Base-by-base conservation (phyloP, 495 filamentous ascomycete genomes). In the Penicillium nucicola region DNA sequence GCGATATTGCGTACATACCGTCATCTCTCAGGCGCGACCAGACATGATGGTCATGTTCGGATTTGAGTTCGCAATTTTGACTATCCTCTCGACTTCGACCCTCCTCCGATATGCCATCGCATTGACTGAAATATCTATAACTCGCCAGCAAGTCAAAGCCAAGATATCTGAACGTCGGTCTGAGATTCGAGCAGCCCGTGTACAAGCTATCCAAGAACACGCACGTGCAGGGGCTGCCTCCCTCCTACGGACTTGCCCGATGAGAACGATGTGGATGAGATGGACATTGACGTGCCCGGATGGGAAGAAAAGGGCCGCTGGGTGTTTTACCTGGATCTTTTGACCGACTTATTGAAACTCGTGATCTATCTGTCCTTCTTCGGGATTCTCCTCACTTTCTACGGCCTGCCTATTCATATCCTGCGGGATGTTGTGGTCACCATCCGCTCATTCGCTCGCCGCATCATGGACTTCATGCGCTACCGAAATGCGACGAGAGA, bases 31-130 rank as follows among this genome's bases (percentile, higher is more conserved):
- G 52, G 88, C 93, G 0, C 83, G 88, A 15, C 91, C 93, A 0
- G 91, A 93, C 45, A 97, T 98, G 89, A 98, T 98, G 95, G 89
- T 98, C 48, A 97, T 97, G 91, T 98, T 98, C 62, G 84, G 91
- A 14, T 97, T 98, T 58, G 93, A 98, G 66, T 98, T 97, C 58
- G 90, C 91, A 11, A 82, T 98, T 50, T 69, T 97, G 50, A 75
- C 83, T 4, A 84, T 95, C 10, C 82, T 84, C 23, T 95, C 95
- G 1, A 71, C 83, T 17, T 92, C 92, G 20, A 96, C 90, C 7
- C 71, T 80, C 14, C 73, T 82, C 43, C 82, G 91, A 44, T 98
- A 97, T 68, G 61, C 77, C 22, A 75, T 98, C 20, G 87, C 86
- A n/a, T 65, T 97, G 42, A 74, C 82, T 4, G 93, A 97, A 61